Conservation (phyloP, 2,329 filamentous ascomycete genomes). For the Aureobasidium subglaciale region DNA sequence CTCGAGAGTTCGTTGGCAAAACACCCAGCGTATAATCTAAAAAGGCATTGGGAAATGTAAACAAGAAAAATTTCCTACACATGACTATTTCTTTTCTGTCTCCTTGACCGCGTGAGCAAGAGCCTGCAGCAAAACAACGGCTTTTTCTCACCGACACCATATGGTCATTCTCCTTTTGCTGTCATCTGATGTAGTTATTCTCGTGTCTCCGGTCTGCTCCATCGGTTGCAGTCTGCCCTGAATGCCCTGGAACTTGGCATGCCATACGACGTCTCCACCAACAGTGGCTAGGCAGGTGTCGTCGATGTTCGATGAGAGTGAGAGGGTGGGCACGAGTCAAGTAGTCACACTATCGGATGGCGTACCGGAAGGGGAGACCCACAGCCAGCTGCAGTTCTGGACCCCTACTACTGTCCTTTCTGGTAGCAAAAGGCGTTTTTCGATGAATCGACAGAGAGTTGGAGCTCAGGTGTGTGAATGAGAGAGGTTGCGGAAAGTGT, state of each 20-base stretch:
- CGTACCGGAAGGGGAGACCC: neutral
- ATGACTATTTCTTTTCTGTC: no score
- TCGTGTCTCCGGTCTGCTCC: neutral
- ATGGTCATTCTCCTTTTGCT: neutral
- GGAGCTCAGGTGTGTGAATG: no score
- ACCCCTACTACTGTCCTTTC: neutral
- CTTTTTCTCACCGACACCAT: no score
- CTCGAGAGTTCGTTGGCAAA: neutral
- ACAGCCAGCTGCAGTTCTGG: constrained; percentile 1
- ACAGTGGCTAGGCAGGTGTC: neutral
- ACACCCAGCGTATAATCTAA: neutral
- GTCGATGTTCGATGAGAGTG: neutral
- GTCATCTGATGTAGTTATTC: neutral
- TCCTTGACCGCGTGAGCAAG: no score
- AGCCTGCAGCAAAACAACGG: no score
- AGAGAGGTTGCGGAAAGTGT: no score
- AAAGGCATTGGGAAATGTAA: neutral
- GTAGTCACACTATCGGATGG: neutral
- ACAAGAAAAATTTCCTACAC: neutral
- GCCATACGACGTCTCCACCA: neutral
- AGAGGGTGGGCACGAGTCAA: neutral
- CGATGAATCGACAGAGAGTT: no score
- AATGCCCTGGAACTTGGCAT: neutral
- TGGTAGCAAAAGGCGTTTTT: no score
- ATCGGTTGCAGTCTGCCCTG: neutral